Evolutionary conservation across 2,329 filamentous ascomycete species (phyloP).

Genomic region (Fusarium setosum): DNA sequence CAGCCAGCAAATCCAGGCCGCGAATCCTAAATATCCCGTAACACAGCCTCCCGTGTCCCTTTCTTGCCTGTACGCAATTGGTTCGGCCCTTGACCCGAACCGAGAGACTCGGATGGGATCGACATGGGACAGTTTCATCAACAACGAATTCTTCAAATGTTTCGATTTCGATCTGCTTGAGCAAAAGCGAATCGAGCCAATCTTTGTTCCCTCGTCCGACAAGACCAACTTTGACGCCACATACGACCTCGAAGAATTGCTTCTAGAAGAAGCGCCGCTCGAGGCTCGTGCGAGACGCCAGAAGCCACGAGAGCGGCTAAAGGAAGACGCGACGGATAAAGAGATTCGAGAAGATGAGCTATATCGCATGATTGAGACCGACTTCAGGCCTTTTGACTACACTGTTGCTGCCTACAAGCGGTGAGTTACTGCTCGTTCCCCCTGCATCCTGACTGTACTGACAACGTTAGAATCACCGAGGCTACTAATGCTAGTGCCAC

Average conservation of each 20-base stretch:
- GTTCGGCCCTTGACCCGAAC: constrained; percentile 83
- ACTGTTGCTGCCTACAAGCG: constrained; percentile 83
- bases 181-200: constrained; percentile 86
- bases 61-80: constrained; percentile 89
- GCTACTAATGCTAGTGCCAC: constrained; percentile 29
- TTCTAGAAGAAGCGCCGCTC: constrained; percentile 93
- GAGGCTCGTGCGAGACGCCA: constrained; percentile 93
- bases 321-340: constrained; percentile 93
- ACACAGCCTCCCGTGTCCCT: constrained; percentile 92
- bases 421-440: constrained; percentile 55
- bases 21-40: constrained; percentile 87
- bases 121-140: constrained; percentile 85
- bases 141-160: constrained; percentile 88
- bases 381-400: constrained; percentile 97
- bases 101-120: constrained; percentile 85
- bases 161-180: constrained; percentile 89
- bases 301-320: constrained; percentile 90
- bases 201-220: constrained; percentile 93
- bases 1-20: constrained; percentile 82
- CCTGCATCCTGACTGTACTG: constrained; percentile 18
- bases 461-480: constrained; percentile 52
- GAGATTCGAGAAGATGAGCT: constrained; percentile 96
- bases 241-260: constrained; percentile 93
- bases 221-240: constrained; percentile 99
- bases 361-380: constrained; percentile 91